phyloP scores from a whole-genome alignment of 352 stramenopile species.

The Pilasporangium apinafurcum region DNA sequence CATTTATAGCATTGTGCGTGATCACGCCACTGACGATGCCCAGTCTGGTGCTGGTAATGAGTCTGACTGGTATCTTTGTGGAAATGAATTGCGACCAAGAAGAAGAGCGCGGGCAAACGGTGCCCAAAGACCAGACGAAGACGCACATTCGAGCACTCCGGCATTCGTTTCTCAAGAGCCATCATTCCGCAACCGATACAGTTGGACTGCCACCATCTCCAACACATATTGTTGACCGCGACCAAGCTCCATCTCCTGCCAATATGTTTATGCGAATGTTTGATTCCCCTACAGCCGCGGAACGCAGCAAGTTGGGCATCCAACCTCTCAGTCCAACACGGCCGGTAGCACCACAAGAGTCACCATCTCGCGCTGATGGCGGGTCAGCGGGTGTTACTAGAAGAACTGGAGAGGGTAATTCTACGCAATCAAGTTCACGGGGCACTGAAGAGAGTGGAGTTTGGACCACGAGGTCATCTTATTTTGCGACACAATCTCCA shows the following conservation, averaged over 20 bases:
- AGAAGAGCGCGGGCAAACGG: constrained; percentile 13
- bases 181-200: constrained; percentile 37
- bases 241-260: constrained; percentile 23
- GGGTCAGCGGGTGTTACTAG: too few species aligned
- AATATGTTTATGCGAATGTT: constrained; percentile 67
- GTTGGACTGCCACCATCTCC: not conserved
- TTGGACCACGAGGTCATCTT: too few species aligned
- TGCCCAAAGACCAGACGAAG: constrained; percentile 44
- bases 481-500: too few species aligned
- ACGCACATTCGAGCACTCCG: constrained; percentile 65
- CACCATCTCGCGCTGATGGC: constrained; percentile 2
- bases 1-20: constrained; percentile 56
- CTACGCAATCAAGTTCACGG: too few species aligned
- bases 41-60: constrained; percentile 83
- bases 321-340: constrained; percentile 8
- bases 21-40: constrained; percentile 86
- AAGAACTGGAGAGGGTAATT: too few species aligned
- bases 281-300: constrained; percentile 43
- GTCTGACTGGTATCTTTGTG: constrained; percentile 80
- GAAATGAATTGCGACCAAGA: constrained; percentile 49
- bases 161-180: constrained; percentile 59
- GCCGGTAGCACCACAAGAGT: not conserved
- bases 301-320: constrained; percentile 15
- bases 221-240: not conserved
- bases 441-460: too few species aligned